A percentile compares a stretch with the other conserved stretches of the same genome.
Conservation (phyloP, 1,284 basidiomycete genomes). For the Kwoniella shivajii region DNA sequence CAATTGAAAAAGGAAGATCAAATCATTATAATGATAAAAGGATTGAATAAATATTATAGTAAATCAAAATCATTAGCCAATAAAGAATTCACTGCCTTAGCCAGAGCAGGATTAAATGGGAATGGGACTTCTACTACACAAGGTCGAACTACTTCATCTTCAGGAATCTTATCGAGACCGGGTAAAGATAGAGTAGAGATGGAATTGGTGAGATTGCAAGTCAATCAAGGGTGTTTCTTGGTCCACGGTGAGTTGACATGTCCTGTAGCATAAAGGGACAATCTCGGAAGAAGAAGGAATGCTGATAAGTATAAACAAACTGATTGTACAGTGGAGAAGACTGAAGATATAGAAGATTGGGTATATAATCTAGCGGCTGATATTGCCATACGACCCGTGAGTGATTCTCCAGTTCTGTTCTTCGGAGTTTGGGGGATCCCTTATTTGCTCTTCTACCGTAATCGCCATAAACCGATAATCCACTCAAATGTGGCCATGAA, state of each 20-base stretch:
- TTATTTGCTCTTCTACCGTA: no score
- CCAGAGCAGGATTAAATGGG: conserved; percentile 34
- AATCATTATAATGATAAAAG: conserved; percentile 50
- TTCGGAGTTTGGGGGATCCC: no score
- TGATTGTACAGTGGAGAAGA: conserved; percentile 44
- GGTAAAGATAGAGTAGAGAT: conserved; percentile 45
- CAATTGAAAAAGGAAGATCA: conserved; percentile 29
- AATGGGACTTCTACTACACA: background rate
- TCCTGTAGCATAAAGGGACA: no score
- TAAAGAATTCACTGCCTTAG: conserved; percentile 39
- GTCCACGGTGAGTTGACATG: conserved; percentile 47
- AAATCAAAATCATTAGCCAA: conserved; percentile 39
- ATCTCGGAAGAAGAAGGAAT: background rate
- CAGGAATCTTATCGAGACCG: conserved; percentile 11
- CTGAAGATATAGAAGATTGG: conserved; percentile 52
- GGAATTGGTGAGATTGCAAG: conserved; percentile 47
- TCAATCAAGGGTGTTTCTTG: conserved; percentile 43
- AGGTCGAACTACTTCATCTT: background rate
- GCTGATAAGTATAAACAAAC: background rate
- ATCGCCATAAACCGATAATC: no score
- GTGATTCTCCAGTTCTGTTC: no score
- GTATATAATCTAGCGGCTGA: conserved; percentile 52
- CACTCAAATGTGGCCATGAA: no score
- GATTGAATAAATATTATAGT: conserved; percentile 44
- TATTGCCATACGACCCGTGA: conserved; percentile 50